These are phyloP conservation scores for Alternaria ventricosa DNA, from an alignment of 2,329 filamentous ascomycete species.

Conservation along the genomic window DNA sequence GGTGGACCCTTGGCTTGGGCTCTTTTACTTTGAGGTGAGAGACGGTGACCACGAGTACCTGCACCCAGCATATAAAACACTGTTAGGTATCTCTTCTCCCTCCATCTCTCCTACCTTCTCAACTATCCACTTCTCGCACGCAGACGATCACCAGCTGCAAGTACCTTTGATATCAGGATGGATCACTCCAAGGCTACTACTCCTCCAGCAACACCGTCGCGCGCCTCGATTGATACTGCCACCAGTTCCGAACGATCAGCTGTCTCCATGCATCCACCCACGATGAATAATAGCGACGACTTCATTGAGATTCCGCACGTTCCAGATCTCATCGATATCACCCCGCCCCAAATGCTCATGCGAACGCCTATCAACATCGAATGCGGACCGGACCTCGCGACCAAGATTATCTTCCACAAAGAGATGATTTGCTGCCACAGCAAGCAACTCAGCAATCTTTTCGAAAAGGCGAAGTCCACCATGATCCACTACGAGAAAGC, in stretches of 20 bases:
- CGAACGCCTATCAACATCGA: conserved; percentile 19
- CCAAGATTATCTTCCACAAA: conserved; percentile 14
- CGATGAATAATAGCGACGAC: background rate
- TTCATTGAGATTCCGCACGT: background rate
- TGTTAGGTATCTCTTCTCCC: background rate
- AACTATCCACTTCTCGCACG: background rate
- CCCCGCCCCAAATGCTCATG: conserved; percentile 11
- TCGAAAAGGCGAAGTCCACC: conserved; percentile 1
- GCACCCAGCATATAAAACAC: background rate
- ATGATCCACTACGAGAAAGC: background rate
- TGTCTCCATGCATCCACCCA: background rate
- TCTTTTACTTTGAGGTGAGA: background rate
- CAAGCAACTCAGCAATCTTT: background rate
- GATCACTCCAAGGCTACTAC: background rate
- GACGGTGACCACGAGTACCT: background rate
- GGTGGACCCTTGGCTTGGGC: background rate
- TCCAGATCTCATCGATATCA: background rate
- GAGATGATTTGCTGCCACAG: conserved; percentile 22
- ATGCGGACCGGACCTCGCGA: conserved; percentile 13
- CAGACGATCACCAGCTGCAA: background rate
- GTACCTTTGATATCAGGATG: background rate
- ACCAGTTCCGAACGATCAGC: background rate
- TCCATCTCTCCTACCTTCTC: background rate
- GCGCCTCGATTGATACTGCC: background rate
- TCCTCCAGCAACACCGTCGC: background rate